Evolutionary conservation across 169 alveolate species (phyloP).

Genomic region (Fabrea salina): DNA sequence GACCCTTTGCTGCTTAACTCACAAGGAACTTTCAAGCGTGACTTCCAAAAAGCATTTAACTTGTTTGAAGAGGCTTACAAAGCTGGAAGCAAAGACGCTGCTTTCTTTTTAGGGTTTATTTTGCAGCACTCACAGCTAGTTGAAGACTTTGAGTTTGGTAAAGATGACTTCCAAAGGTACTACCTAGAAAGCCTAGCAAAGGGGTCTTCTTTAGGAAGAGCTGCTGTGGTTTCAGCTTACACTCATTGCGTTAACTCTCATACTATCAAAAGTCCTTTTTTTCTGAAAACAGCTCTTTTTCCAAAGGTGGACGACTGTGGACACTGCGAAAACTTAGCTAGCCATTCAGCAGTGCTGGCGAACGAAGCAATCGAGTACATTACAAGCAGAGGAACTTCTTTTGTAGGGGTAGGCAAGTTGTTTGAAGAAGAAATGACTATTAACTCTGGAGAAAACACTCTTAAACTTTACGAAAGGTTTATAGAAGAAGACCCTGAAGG

Average conservation of each 20-base stretch:
- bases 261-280: background rate
- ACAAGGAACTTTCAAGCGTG: background rate
- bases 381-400: background rate
- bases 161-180: background rate
- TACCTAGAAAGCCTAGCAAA: background rate
- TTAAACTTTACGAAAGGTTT: background rate
- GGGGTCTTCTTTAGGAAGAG: background rate
- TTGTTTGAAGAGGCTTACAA: background rate
- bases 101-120: background rate
- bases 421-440: background rate
- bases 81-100: constrained; percentile 4
- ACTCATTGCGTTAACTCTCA: background rate
- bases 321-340: background rate
- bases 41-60: background rate
- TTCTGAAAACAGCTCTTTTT: background rate
- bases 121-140: background rate
- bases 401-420: background rate
- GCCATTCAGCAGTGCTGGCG: background rate
- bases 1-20: background rate
- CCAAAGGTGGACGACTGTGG: too few species aligned
- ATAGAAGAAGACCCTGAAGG: background rate
- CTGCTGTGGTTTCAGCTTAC: background rate
- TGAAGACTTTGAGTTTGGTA: background rate
- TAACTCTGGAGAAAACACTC: too few species aligned
- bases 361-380: background rate